Base-by-base conservation (phyloP, 2,329 filamentous ascomycete species). In the Colletotrichum spinosum region DNA sequence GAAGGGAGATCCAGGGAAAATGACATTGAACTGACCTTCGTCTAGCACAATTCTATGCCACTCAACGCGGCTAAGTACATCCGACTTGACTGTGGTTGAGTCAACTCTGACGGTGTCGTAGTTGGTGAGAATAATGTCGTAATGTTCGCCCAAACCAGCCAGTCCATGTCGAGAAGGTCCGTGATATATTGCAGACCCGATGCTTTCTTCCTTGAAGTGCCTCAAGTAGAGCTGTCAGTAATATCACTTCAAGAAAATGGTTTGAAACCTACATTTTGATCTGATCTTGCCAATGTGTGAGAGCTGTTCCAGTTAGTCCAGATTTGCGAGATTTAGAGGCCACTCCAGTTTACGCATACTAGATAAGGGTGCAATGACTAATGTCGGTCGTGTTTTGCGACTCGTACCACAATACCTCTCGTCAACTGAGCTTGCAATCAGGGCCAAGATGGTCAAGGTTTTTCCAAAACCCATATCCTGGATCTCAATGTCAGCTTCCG, bases 381-480 rank as follows among this genome's bases (percentile, higher is more conserved):
- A 35, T 12, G 46, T 49, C 38, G 38, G 42, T n/a, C 42, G 10
- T 45, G 42, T 8, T n/a, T 45, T 8, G 13, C 42, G 13, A 8
- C 11, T n/a, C 9, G 34, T 8, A 51, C 4, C 3, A 8, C 33
- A 13, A 4, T n/a, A 13, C 13, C 7, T 9, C 9, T 17, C 10
- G 6, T 39, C 49, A 2, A 39, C 11, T 15, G 49, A 52, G 1
- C 49, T 17, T 9, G 35, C 49, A 35, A 52, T 52, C 11, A 8
- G 5, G 0, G 49, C 38, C 11, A 52, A 17, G 11, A 52, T 7
- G 0, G 12, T 7, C 1, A 52, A 15, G 5, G 49, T 25, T 9
- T 52, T 52, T 3, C 49, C 49, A 7, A 52, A 35, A 2, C 49
- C 49, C 49, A 52, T 52, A 15, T 52, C 49, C 38, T 41, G 38